These are phyloP conservation scores for Ricinus communis DNA, from an alignment of 345 rosid genomes.

Conservation along the genomic window DNA sequence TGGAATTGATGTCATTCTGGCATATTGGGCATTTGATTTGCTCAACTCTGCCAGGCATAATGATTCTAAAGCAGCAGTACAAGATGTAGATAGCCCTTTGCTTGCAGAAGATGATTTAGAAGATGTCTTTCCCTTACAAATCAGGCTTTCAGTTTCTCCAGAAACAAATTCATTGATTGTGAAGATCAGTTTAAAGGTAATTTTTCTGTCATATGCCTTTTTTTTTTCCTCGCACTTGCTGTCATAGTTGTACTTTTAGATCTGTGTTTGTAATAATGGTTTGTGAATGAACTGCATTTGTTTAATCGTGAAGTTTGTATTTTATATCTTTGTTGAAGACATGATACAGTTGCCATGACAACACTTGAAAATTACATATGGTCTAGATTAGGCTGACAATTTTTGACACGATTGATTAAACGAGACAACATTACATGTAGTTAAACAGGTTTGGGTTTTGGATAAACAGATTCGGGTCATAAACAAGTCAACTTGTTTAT, in stretches of 20 bases:
- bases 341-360: background rate
- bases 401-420: too few species aligned
- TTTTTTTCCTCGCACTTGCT: background rate
- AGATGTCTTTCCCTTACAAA: constrained; percentile 21
- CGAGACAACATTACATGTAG: too few species aligned
- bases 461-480: too few species aligned
- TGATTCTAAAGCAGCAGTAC: constrained; percentile 6
- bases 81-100: background rate
- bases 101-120: constrained; percentile 7
- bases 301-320: background rate
- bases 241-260: background rate
- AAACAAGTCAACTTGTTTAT: too few species aligned
- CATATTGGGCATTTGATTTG: background rate
- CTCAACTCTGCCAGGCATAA: constrained; percentile 13
- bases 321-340: background rate
- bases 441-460: too few species aligned
- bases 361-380: background rate
- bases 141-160: constrained; percentile 27
- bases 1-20: background rate
- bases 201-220: background rate
- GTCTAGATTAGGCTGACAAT: too few species aligned
- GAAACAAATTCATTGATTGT: constrained; percentile 23
- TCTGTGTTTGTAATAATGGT: background rate
- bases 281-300: background rate
- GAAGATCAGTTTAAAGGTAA: constrained; percentile 22